Evolutionary conservation across 2,329 filamentous ascomycete species (phyloP), one percentile per base, ranked within the genome.

Genomic region (Cadophora gregata): DNA sequence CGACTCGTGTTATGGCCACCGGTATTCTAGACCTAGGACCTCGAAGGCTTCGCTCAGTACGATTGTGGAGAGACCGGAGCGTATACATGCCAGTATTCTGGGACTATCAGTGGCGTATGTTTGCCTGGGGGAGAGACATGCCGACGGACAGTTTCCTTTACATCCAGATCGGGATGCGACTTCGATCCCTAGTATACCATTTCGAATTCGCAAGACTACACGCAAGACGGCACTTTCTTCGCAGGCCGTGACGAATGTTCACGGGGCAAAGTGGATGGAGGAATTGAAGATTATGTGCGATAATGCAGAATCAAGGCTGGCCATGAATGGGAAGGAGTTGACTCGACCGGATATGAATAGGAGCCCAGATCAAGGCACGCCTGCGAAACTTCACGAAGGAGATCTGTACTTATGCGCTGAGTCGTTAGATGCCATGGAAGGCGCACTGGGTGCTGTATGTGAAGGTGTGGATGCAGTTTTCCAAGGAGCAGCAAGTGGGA

Each of bases 1-100:
- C 74, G 96, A 99, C 80, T 90, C 91, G 62, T 97, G 95, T 79
- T 99, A 98, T 77, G 94, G 95, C 27, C 96, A 99, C 80, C 90
- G 93, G 25, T 99, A 89, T 78, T 93, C 94, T 12, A 86, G 96
- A 53, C 93, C 93, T 4, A 90, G 91, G 73, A 90, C 93, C 0
- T 90, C 88, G 25, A 90, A 90, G 74, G 85, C 82, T 53, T 85
- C 86, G 19, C 84, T 98, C 1, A 88, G 83, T 74, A 91, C 89
- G 65, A 97, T 99, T 71, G 94, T 99, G 59, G 96, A 99, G 80
- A 86, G 96, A 12, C 96, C 96, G 0, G 96, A 99, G 81, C 86
- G 96, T 67, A 89, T 99, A 70, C 91, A 92, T 72, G 96, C 96
- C 4, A 89, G 89, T 67, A 87, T 95, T 0, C 77, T 97, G 59